Percentiles rank a stretch among this genome's conserved stretches.
phyloP scores from a whole-genome alignment of 2,329 filamentous ascomycete species.

The Penicillium palitans region DNA sequence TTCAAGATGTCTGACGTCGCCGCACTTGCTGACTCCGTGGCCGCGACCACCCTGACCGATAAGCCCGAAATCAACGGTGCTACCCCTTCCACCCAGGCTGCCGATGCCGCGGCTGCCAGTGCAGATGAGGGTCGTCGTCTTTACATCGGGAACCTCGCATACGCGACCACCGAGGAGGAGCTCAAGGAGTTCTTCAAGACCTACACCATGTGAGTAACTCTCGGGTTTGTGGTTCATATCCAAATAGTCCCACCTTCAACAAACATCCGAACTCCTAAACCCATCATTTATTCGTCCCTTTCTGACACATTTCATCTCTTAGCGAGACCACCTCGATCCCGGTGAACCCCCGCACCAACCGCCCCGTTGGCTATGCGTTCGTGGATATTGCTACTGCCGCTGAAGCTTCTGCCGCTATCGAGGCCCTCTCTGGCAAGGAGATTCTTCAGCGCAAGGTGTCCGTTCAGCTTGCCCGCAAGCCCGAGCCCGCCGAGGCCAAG shows the following conservation, averaged over 20 bases:
- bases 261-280: neutral
- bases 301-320: conserved; percentile 40
- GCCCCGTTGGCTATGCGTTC: conserved; percentile 97
- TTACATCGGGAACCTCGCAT: conserved; percentile 99
- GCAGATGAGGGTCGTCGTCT: conserved; percentile 98
- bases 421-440: conserved; percentile 93
- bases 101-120: conserved; percentile 92
- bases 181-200: conserved; percentile 99
- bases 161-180: conserved; percentile 99
- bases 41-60: conserved; percentile 65
- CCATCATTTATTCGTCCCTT: conserved; percentile 1
- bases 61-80: conserved; percentile 50
- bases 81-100: conserved; percentile 67
- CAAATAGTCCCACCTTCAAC: neutral
- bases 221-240: neutral
- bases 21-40: conserved; percentile 67
- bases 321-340: conserved; percentile 99
- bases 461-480: conserved; percentile 97
- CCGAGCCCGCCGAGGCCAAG: conserved; percentile 80
- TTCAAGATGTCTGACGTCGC: conserved; percentile 78
- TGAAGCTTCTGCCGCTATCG: conserved; percentile 93
- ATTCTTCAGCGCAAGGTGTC: conserved; percentile 99
- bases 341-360: conserved; percentile 98
- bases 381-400: conserved; percentile 93
- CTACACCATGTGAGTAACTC: conserved; percentile 87